Evolutionary conservation across 1,284 basidiomycete species (phyloP).

Genomic region (Neolentinus lepideus): DNA sequence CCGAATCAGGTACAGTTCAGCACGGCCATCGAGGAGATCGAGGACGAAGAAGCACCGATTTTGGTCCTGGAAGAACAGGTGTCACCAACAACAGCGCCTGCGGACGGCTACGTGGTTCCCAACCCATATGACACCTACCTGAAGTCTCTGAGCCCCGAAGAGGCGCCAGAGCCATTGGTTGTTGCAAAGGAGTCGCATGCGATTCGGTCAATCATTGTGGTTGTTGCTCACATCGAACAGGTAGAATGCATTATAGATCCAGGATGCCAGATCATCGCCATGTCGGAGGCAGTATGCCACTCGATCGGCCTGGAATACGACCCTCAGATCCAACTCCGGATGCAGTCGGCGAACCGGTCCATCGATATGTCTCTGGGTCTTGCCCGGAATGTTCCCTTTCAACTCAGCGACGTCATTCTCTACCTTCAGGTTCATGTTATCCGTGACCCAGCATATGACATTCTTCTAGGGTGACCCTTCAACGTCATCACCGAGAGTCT

Average conservation of each 20-base stretch:
- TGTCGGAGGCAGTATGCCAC: conserved; percentile 15
- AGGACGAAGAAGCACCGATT: background rate
- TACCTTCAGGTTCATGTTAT: too few species aligned
- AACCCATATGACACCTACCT: conserved; percentile 7
- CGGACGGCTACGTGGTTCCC: background rate
- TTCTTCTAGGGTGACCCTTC: background rate
- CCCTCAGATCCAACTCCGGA: conserved; percentile 10
- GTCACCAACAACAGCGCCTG: background rate
- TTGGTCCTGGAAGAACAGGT: background rate
- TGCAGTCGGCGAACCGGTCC: conserved; percentile 19
- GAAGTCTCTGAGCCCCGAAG: background rate
- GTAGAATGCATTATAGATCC: conserved; percentile 19
- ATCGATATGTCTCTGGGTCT: conserved; percentile 17
- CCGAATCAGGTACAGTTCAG: background rate
- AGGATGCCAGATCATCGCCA: too few species aligned
- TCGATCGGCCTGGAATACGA: conserved; percentile 14
- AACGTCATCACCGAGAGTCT: conserved; percentile 17
- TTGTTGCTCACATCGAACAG: conserved; percentile 5
- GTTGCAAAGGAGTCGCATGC: conserved; percentile 2
- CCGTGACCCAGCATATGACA: too few species aligned
- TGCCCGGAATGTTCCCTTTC: conserved; percentile 9
- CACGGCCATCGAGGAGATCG: background rate
- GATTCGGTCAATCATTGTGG: conserved; percentile 8
- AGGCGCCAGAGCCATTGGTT: background rate
- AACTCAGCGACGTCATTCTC: background rate